Base-by-base conservation (phyloP, 768 basidiomycete genomes). In the Lactarius sanguifluus region DNA sequence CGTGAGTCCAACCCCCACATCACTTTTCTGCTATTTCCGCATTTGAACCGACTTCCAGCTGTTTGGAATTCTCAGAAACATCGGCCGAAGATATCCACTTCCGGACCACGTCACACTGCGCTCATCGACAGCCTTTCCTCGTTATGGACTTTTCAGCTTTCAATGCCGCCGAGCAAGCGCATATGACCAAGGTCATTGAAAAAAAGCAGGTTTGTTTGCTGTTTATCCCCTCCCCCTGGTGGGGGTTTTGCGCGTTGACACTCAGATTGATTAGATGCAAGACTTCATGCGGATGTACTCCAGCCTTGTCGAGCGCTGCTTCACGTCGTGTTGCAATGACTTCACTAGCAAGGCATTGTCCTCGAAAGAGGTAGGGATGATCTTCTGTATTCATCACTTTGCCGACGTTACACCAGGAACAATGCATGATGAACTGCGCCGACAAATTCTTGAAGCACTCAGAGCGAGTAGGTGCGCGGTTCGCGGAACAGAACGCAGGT, bases 401-500 rank as follows among this genome's bases (percentile, higher is more conserved):
- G 34, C 61, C 58, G 50, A 70, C 59, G 36, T 52, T 30, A 50
- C 52, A 57, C 54, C 64, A 98, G 95, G 91, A 91, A 73, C 84
- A 86, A 70, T 99, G 96, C 75, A 86, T 96, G 57, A 82, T 86
- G 77, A 94, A 96, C 80, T 99, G 96, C 80, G 85, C 94, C 25
- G 96, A 98, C 82, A 99, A 98, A 78, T 98, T 97, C 81, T 79
- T 98, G 74, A 97, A 97, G 76, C 94, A 97, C 75, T 94, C 94
- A 13, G 95, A 98, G 75, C 83, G 95, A 59, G 90, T 96, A 18
- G 94, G 94, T 6, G 89, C 93, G 34, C 85, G 95, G 56, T 97
- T 96, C 74, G 93, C 94, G 55, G 95, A 96, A 75, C 79, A 90
- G 68, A 96, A 94, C 73, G 93, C 93, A 62, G 95, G 95, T 94